These are phyloP conservation scores for Kwoniella shivajii DNA, from an alignment of 1,284 basidiomycete species.

Conservation along the genomic window DNA sequence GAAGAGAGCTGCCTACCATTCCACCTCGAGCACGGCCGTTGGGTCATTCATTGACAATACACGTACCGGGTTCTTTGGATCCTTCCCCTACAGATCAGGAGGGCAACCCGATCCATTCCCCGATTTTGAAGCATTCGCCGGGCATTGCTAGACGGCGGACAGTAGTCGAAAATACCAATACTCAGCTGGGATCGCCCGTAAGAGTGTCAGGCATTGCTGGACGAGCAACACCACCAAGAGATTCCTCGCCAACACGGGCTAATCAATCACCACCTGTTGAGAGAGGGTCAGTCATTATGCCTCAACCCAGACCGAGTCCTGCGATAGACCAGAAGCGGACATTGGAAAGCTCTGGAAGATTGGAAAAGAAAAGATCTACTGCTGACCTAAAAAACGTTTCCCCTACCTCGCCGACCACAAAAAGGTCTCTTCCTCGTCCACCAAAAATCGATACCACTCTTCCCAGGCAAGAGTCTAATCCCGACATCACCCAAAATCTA, in stretches of 20 bases:
- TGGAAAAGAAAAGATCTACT: constrained; percentile 31
- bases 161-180: constrained; percentile 28
- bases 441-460: constrained; percentile 14
- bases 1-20: constrained; percentile 8
- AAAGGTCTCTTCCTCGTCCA: constrained; percentile 34
- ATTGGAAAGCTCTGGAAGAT: constrained; percentile 17
- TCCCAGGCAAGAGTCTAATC: background rate
- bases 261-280: constrained; percentile 16
- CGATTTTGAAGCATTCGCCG: constrained; percentile 34
- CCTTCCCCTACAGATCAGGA: constrained; percentile 15
- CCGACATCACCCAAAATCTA: constrained; percentile 3
- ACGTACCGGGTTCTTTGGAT: constrained; percentile 27
- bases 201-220: constrained; percentile 10
- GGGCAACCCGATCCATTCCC: constrained; percentile 18
- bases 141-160: constrained; percentile 41
- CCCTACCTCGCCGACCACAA: constrained; percentile 27
- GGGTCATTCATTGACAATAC: constrained; percentile 34
- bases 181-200: constrained; percentile 11
- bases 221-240: constrained; percentile 10
- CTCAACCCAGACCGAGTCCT: constrained; percentile 18
- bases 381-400: constrained; percentile 25
- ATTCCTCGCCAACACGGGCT: constrained; percentile 3
- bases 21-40: constrained; percentile 14
- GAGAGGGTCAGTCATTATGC: constrained; percentile 23
- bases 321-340: constrained; percentile 5